Base-by-base conservation (phyloP, 1,284 basidiomycete genomes). In the Irpex lacteus region DNA sequence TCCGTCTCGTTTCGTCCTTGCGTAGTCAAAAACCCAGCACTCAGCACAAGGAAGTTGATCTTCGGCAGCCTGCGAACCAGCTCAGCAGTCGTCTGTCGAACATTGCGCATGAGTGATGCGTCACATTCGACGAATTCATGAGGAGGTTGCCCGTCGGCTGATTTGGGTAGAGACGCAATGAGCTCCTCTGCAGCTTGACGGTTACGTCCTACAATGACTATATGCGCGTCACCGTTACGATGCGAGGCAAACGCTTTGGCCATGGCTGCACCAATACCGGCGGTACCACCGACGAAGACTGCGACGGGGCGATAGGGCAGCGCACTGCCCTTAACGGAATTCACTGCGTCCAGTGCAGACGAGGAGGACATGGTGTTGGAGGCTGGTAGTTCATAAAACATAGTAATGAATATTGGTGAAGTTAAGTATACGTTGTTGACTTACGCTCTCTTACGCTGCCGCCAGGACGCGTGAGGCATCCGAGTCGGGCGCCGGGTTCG, bases 101-200 rank as follows among this genome's bases (percentile, higher is more conserved):
- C 71, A 64, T 76, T 76, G 66, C 69, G 69, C 71, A 80, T 77
- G 37, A 76, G 70, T 8, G 72, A 70, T 32, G 72, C 73, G 60
- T 80, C 78, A 71, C 76, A 77, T 60, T 70, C 56, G 19, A 77
- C 71, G 66, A 78, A 79, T 66, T 77, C 73, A 68, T 76, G 72
- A 61, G 73, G 73, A 15, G 62, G 66, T n/a, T 61, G 60, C 15
- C 60, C 36, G 15, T 40, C 37, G 19, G 67, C 63, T 15, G 73
- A 71, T 19, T 68, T 70, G 13, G 75, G 74, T 62, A 76, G 73
- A n/a, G 57, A 56, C 56, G 74, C 69, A 60, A 82, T 74, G 65
- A 80, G 75, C 2, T 70, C 50, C 34, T 77, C 71, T 8, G 82
- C 74, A 52, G 75, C 73, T 6, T 69, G 64, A 52, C 71, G 70